These are phyloP conservation scores for Funneliformis geosporum DNA, from an alignment of 192 early-diverging fungal species.

Conservation along the genomic window DNA sequence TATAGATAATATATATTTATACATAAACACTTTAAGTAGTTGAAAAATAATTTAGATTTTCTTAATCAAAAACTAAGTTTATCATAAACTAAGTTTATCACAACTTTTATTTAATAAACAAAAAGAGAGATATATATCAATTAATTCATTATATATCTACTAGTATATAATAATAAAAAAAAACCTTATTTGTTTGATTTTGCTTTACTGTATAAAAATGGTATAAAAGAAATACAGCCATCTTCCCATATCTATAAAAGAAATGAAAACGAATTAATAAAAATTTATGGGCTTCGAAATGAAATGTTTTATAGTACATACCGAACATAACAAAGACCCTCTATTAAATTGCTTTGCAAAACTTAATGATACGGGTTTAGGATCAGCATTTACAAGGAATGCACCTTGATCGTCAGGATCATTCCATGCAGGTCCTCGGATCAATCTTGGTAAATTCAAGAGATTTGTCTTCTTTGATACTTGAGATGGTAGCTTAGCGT, in stretches of 20 bases:
- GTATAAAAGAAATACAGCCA: conserved; percentile 28
- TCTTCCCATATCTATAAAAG: conserved; percentile 29
- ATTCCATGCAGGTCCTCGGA: conserved; percentile 23
- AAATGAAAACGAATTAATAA: not conserved
- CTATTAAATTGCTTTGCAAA: conserved; percentile 26
- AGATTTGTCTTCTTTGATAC: not conserved
- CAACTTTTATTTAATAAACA: too few relatives aligned
- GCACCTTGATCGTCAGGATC: not conserved
- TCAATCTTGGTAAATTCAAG: not conserved
- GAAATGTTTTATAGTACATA: not conserved
- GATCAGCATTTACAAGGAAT: not conserved
- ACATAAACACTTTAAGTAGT: too few relatives aligned
- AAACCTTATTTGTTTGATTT: not conserved
- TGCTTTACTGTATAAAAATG: conserved; percentile 8
- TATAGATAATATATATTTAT: too few relatives aligned
- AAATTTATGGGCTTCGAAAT: not conserved
- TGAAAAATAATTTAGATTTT: too few relatives aligned
- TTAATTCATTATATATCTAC: too few relatives aligned
- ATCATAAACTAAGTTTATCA: too few relatives aligned
- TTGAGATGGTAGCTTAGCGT: conserved; percentile 15
- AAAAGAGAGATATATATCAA: too few relatives aligned
- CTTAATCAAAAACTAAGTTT: too few relatives aligned
- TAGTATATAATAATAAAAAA: not conserved
- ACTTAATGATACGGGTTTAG: conserved; percentile 7
- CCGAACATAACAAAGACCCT: conserved; percentile 29